Conservation (phyloP, 2,329 filamentous ascomycete species). For the Verticillium longisporum region DNA sequence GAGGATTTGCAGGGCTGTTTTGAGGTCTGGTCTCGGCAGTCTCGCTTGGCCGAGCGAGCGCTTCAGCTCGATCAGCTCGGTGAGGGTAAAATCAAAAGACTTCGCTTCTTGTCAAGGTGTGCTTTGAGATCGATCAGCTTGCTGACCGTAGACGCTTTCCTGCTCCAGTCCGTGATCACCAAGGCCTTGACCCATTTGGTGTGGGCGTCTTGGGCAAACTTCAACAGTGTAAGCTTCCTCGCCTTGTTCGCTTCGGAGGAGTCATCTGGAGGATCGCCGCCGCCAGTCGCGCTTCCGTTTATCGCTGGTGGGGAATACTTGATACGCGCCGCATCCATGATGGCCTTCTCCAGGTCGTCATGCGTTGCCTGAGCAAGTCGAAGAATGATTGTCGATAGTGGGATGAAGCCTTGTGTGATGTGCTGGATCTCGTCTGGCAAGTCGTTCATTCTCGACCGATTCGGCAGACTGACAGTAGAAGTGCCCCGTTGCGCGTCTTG, state of each 20-base stretch:
- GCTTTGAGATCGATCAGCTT: slow-evolving; percentile 81
- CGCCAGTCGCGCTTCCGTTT: slow-evolving; percentile 43
- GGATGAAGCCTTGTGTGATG: slow-evolving; percentile 69
- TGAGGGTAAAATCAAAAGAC: slow-evolving; percentile 50
- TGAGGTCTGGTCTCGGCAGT: slow-evolving; percentile 83
- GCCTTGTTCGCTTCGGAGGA: slow-evolving; percentile 57
- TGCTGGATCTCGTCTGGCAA: slow-evolving; percentile 59
- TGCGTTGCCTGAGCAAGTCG: slow-evolving; percentile 80
- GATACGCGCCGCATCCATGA: slow-evolving; percentile 64
- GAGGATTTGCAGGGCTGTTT: slow-evolving; percentile 79
- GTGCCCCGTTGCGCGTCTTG: background rate
- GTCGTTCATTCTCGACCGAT: slow-evolving; percentile 39
- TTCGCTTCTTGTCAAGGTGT: slow-evolving; percentile 61
- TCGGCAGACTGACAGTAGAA: background rate
- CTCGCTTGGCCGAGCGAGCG: slow-evolving; percentile 64
- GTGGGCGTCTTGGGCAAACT: slow-evolving; percentile 73
- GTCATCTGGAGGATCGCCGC: slow-evolving; percentile 40
- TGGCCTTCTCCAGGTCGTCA: slow-evolving; percentile 64
- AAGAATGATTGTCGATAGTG: slow-evolving; percentile 66
- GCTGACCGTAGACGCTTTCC: slow-evolving; percentile 70
- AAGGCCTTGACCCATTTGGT: slow-evolving; percentile 89
- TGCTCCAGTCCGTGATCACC: slow-evolving; percentile 85
- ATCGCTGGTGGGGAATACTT: slow-evolving; percentile 44
- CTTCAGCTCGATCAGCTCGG: slow-evolving; percentile 65
- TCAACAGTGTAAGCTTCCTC: slow-evolving; percentile 70